Evolutionary conservation across 176 grass and related monocot species (phyloP).

Genomic region (Olyra latifolia): DNA sequence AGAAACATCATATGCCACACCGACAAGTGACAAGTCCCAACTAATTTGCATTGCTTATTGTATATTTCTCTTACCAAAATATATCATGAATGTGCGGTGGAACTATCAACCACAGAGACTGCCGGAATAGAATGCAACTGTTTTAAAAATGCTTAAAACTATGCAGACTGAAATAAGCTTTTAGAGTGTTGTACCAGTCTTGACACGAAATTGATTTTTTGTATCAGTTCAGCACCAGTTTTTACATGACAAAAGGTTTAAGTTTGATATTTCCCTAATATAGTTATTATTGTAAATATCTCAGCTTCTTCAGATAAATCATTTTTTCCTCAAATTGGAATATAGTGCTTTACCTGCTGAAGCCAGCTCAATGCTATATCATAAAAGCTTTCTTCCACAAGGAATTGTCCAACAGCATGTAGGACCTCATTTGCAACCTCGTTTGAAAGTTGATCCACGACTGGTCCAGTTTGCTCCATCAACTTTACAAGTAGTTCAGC

Average conservation of each 20-base stretch:
- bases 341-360: conserved; percentile 72
- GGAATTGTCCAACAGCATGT: conserved; percentile 76
- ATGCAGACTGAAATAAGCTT: background rate
- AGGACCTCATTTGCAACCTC: conserved; percentile 83
- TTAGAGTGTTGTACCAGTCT: background rate
- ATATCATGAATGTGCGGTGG: background rate
- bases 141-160: background rate
- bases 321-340: conserved; percentile 17
- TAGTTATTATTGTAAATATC: background rate
- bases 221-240: conserved; percentile 21
- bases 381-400: conserved; percentile 88
- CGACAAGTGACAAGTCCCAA: background rate
- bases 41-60: conserved; percentile 6
- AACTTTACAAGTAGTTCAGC: conserved; percentile 84
- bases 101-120: background rate
- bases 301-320: conserved; percentile 12
- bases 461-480: conserved; percentile 94
- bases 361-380: conserved; percentile 91
- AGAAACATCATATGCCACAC: background rate
- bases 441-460: conserved; percentile 79
- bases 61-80: background rate
- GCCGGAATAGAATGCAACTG: background rate
- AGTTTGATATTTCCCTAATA: conserved; percentile 19
- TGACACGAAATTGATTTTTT: background rate
- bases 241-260: background rate